Conservation (phyloP, 352 stramenopile genomes). For the Phytophthora fragariae region DNA sequence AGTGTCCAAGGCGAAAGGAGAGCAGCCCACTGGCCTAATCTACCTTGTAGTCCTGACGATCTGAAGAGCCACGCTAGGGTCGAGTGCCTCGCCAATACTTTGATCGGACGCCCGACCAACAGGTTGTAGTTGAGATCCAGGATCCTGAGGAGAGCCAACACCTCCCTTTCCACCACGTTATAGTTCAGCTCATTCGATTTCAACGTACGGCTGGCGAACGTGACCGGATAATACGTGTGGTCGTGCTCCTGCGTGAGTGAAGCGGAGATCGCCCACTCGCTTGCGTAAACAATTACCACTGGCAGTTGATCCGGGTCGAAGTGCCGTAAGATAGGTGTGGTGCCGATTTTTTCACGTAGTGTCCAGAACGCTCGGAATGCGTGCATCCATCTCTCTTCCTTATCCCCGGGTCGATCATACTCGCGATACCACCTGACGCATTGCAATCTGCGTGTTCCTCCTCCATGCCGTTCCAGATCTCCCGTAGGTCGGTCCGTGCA, state of each 20-base stretch:
- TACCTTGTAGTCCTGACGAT: too few relatives aligned
- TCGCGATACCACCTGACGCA: too few relatives aligned
- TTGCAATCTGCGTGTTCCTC: too few relatives aligned
- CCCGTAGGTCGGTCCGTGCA: too few relatives aligned
- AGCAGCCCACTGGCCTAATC: too few relatives aligned
- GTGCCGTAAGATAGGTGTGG: slow-evolving; percentile 8
- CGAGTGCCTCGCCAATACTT: too few relatives aligned
- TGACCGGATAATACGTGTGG: slow-evolving; percentile 6
- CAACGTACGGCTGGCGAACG: slow-evolving; percentile 12
- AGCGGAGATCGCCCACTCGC: slow-evolving; percentile 21
- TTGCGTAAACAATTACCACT: slow-evolving; percentile 21
- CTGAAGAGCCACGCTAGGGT: too few relatives aligned
- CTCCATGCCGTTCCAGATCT: too few relatives aligned
- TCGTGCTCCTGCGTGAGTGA: slow-evolving; percentile 19
- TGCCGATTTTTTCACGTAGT: slow-evolving; percentile 9
- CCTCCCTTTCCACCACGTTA: too few relatives aligned
- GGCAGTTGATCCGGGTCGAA: slow-evolving; percentile 12
- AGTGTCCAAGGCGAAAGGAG: not conserved
- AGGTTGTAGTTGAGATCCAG: too few relatives aligned
- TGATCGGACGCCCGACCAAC: too few relatives aligned
- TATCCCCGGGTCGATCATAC: fast-evolving
- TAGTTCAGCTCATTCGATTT: slow-evolving; percentile 24
- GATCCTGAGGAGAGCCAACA: too few relatives aligned
- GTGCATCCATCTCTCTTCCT: not conserved
- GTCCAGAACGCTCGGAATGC: not conserved